Base-by-base conservation (phyloP, 371 early-diverging fungal species). In the Rhizopus stolonifer region DNA sequence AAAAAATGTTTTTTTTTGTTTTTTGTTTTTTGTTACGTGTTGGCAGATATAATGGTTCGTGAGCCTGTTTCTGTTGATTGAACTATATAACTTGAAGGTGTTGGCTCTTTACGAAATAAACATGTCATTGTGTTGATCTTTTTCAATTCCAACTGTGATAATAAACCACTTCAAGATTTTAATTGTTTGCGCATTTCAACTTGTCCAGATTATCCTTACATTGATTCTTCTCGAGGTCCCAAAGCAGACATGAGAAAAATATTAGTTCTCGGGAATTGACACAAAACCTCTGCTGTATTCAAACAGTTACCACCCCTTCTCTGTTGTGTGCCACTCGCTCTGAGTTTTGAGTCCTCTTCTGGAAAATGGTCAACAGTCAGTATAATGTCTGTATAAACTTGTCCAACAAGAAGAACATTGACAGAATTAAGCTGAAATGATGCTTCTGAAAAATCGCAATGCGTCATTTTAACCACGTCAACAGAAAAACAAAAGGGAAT, bases 41-140 rank as follows among this genome's bases (percentile, higher is more conserved):
- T 83, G 47, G 72, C 71, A 25, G 84, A 85, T 34, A 88, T 74
- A 46, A 86, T 83, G 25, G 88, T 88, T 19, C 86, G 67, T 3
- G 86, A 72, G 17, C 75, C 72, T 13, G 76, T 65, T 17, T 65
- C 46, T 25, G 47, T 62, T 18, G 81, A 78, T 10, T 80, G 65
- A 22, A 88, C 77, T 29, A 88, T 83, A 60, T 80, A 88, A 10
- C 84, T 80, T 10, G 86, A 82, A 1, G 88, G 86, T 10, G 66
- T 74, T 1, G 74, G 48, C 13, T 53, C 40, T 23, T 59, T 59
- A 15, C 61, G 61, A 36, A 51, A 43, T 19, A 56, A 34, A 11
- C 55, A 61, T 11, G 60, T 46, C 10, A 15, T 40, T 2, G 61
- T 61, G 18, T 52, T 61, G 13, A 61, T 51, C 11, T 50, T 50